A percentile compares a stretch with the other conserved stretches of the same genome.
phyloP scores from a whole-genome alignment of 768 basidiomycete species.

The Lentinula sp. region DNA sequence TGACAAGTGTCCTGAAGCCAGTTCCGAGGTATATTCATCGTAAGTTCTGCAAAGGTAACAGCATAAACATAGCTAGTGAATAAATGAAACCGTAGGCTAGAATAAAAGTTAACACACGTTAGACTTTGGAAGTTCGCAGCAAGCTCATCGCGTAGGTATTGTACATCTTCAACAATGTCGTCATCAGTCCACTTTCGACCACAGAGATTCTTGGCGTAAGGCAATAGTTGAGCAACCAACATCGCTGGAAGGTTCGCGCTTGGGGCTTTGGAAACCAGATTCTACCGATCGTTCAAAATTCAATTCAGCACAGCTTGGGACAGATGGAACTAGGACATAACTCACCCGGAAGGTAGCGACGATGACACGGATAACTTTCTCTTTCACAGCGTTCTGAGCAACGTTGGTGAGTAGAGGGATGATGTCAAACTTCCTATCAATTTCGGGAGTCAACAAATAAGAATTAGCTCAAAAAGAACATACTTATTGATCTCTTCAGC shows the following conservation, averaged over 20 bases:
- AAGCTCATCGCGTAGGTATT: conserved; percentile 84
- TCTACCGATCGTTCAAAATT: conserved; percentile 36
- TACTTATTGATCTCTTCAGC: conserved; percentile 87
- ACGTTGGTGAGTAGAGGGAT: conserved; percentile 79
- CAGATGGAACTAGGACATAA: not conserved
- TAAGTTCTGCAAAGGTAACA: conserved; percentile 59
- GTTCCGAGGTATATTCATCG: conserved; percentile 91
- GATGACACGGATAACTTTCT: conserved; percentile 93
- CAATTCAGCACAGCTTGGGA: not conserved
- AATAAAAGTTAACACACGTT: conserved; percentile 50
- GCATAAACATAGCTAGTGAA: not conserved
- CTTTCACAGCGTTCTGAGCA: conserved; percentile 88
- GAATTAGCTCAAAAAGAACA: conserved; percentile 16
- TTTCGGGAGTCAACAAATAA: not conserved
- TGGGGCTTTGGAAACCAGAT: conserved; percentile 86
- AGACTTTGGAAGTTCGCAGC: conserved; percentile 79
- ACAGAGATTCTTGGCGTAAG: conserved; percentile 80
- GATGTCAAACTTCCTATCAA: conserved; percentile 76
- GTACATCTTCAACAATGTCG: conserved; percentile 88
- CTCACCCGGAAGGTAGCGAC: conserved; percentile 84
- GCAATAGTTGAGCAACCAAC: conserved; percentile 81
- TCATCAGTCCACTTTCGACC: conserved; percentile 91
- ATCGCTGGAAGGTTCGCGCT: conserved; percentile 86
- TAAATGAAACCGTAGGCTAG: not conserved
- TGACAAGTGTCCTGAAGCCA: conserved; percentile 83